Evolutionary conservation across 1,284 basidiomycete genomes (phyloP).

Genomic region (Austroboletus novae-zelandiae): DNA sequence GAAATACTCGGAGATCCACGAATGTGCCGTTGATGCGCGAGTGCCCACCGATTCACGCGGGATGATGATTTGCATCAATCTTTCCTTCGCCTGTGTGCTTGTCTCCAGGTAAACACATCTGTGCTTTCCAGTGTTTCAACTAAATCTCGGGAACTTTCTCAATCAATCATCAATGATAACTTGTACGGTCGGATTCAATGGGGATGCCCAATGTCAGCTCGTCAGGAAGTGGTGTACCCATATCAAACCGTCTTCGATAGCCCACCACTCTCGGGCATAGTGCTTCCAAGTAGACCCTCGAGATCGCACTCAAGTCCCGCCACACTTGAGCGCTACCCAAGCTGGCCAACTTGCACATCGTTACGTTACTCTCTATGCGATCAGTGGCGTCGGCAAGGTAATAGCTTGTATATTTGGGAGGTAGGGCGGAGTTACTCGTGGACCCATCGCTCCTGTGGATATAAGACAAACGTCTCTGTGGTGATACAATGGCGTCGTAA

Average conservation of each 20-base stretch:
- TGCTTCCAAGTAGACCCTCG: neutral
- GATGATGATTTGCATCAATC: neutral
- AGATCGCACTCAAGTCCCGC: neutral
- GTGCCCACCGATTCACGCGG: neutral
- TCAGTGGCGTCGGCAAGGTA: conserved; percentile 15
- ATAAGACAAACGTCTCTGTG: too few species aligned
- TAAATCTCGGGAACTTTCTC: neutral
- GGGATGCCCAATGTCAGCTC: too few species aligned
- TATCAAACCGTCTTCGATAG: neutral
- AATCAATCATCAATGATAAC: neutral
- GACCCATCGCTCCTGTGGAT: too few species aligned
- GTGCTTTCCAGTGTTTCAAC: conserved; percentile 1
- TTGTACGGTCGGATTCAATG: neutral
- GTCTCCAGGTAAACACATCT: conserved; percentile 9
- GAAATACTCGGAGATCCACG: neutral
- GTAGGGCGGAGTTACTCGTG: neutral
- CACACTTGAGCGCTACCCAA: neutral
- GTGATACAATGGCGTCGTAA: too few species aligned
- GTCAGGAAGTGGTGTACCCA: neutral
- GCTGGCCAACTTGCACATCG: neutral
- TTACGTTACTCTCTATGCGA: conserved; percentile 17
- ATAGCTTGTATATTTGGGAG: neutral
- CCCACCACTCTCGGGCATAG: conserved; percentile 1
- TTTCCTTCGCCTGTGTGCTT: neutral
- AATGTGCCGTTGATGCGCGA: neutral